Percentiles rank a stretch among this genome's conserved stretches.
phyloP scores from a whole-genome alignment of 306 rosid species.

The apple (Malus domestica) region ASM211411v1 NC_041804.1:36651001-36651500 shows the following conservation, averaged over 20 bases:
- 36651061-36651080: constrained; percentile 8
- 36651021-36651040: background rate
- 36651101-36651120: background rate
- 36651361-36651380: constrained; percentile 35
- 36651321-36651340: constrained; percentile 20
- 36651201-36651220: background rate
- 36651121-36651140: background rate
- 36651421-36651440: background rate
- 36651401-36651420: constrained; percentile 25
- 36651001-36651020: background rate
- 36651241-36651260: constrained; percentile 68
- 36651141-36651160: background rate
- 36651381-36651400: constrained; percentile 51
- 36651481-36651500: constrained; percentile 39
- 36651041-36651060: background rate
- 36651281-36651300: constrained; percentile 37
- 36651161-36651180: background rate
- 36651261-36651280: constrained; percentile 18
- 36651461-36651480: constrained; percentile 40
- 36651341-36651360: constrained; percentile 39
- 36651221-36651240: constrained; percentile 2
- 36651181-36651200: background rate
- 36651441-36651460: constrained; percentile 4
- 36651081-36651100: background rate
- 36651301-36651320: constrained; percentile 42